Evolutionary conservation across 805 yeast genomes (phyloP).

Genomic region (Sungouiella blattae): DNA sequence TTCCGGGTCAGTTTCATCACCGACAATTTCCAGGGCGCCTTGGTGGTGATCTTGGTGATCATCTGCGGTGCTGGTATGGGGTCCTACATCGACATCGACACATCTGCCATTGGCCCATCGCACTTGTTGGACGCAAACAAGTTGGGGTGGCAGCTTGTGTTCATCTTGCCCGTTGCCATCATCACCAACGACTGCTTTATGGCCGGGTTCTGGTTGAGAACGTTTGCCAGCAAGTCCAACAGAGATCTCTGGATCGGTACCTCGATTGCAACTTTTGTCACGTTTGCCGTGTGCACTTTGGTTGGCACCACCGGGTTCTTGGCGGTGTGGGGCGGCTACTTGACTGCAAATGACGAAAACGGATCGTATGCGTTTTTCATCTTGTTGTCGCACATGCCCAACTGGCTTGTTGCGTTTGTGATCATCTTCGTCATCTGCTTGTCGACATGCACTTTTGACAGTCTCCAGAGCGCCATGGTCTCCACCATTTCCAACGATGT

Average conservation of each 20-base stretch:
- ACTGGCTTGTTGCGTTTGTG: slow-evolving; percentile 83
- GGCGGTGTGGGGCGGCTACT: slow-evolving; percentile 86
- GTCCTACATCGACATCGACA: slow-evolving; percentile 60
- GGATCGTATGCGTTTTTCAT: slow-evolving; percentile 72
- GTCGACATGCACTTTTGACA: slow-evolving; percentile 87
- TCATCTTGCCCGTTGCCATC: slow-evolving; percentile 81
- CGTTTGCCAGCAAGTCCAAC: slow-evolving; percentile 82
- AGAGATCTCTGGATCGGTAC: slow-evolving; percentile 74
- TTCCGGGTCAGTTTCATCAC: slow-evolving; percentile 85
- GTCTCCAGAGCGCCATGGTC: slow-evolving; percentile 82
- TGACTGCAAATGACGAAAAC: slow-evolving; percentile 45
- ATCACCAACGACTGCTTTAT: slow-evolving; percentile 86
- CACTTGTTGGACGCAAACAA: slow-evolving; percentile 62
- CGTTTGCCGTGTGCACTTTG: slow-evolving; percentile 60
- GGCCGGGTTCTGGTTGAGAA: slow-evolving; percentile 91
- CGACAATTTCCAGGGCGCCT: slow-evolving; percentile 78
- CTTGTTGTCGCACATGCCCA: slow-evolving; percentile 67
- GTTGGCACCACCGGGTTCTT: slow-evolving; percentile 82
- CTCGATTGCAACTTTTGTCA: slow-evolving; percentile 66
- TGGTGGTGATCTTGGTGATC: slow-evolving; percentile 63
- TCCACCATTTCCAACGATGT: slow-evolving; percentile 87
- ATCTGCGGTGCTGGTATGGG: slow-evolving; percentile 81
- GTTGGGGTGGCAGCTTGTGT: slow-evolving; percentile 86
- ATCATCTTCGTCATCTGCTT: slow-evolving; percentile 68
- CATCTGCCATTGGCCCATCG: slow-evolving; percentile 58